Evolutionary conservation across 495 filamentous ascomycete genomes (phyloP), one percentile per base, ranked within the genome.

Genomic region (Trichoderma orchidacearum): DNA sequence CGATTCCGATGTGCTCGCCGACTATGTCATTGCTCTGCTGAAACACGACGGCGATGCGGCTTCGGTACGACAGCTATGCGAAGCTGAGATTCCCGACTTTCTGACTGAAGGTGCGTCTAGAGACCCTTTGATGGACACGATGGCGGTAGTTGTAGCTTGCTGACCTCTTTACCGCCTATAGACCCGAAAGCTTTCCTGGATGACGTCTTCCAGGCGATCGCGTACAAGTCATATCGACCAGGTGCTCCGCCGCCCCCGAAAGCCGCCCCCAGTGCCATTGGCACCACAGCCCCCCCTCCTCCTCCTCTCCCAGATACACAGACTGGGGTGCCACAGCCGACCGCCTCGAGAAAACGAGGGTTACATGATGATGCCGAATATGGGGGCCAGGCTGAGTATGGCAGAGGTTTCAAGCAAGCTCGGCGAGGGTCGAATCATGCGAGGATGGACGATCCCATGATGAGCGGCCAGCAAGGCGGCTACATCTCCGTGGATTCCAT

Each of bases 21-120:
- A 98, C 65, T 98, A 96, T 64, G 88, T 98, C 0, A 74, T 96
- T 30, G 92, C 92, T n/a, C 81, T 98, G 9, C 75, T 96, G 30
- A 81, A 81, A 56, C 83, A 88, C 54, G 89, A 96, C 62, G 87
- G 86, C 58, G 78, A 83, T 21, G 79, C 81, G n/a, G 79, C 85
- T 4, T 77, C 84, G 53, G 84, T 95, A 32, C 82, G 84, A 63
- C 75, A 80, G 63, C 80, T 85, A 18, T 92, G 86, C 56, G 79
- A 88, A 61, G 80, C 83, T 45, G 86, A 90, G 62, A 77, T 97
- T 48, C 83, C 87, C 23, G 91, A 96, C 65, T 97, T 97, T 66
- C 70, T 98, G 7, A 80, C 83, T 71, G 87, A 94, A 60, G 80
- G 89, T 90, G 70, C 54, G 76, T 74, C 38, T 8, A 54, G 38